Evolutionary conservation across 2,329 filamentous ascomycete species (phyloP), one percentile per base, ranked within the genome.

Genomic region (Fusarium albosuccineum): DNA sequence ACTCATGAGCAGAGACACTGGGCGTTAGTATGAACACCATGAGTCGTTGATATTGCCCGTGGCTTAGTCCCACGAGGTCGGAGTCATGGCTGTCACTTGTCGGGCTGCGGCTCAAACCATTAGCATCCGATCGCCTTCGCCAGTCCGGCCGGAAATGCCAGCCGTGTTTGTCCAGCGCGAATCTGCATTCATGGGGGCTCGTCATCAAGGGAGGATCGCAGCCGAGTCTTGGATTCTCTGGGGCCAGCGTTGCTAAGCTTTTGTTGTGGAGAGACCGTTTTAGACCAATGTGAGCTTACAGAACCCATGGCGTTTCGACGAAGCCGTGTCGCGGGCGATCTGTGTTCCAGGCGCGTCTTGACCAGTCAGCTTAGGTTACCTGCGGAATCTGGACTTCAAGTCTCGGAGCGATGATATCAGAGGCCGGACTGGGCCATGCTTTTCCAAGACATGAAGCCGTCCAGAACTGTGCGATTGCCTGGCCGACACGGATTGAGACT

Each of bases 231-330:
- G 9, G 44, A 42, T 22, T 5, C 9, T 56, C 30, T 55, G 40
- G 53, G 60, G 44, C 39, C 29, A 33, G 22, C 16, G 8, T 60
- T 54, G 62, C 63, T 69, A 68, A 68, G 66, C 66, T 69, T 68
- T 69, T 60, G n/a, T n/a, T 53, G 66, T 68, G 66, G 62, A 67
- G 66, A 69, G 66, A 33, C 44, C 48, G 55, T 48, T 60, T 60
- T 66, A 68, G 58, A 67, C 66, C 54, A 30, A 54, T 39, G 62
- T 52, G 62, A 66, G 61, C 46, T 52, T 62, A 13, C 22, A 29
- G 29, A 50, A 37, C 17, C 57, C 39, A 26, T 13, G 48, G 26
- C 26, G 34, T 17, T 39, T 30, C 60, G 52, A 44, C 55, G 42
- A 49, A 67, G 63, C 41, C 44, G 39, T 30, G 41, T 48, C 41